phyloP scores from a whole-genome alignment of 306 rosid genomes.

The Gleditsia sinensis region DNA sequence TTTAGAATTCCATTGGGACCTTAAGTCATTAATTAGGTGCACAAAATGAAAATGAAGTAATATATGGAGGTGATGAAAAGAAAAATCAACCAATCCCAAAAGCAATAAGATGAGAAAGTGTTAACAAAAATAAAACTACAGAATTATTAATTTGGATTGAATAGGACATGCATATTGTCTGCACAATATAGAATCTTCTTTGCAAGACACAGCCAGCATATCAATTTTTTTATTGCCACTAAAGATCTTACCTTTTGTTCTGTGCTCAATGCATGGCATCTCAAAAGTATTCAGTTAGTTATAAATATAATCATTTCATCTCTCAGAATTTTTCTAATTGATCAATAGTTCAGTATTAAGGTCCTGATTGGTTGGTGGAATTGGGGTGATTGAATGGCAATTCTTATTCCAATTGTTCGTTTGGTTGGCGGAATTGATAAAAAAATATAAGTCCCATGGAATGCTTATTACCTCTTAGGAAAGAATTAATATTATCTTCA shows the following conservation, averaged over 20 bases:
- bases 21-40: constrained; percentile 12
- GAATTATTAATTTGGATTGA: neutral
- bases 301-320: neutral
- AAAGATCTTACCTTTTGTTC: constrained; percentile 1
- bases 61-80: constrained; percentile 4
- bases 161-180: constrained; percentile 15
- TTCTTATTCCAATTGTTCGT: no score
- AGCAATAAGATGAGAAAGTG: constrained; percentile 5
- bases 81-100: constrained; percentile 30
- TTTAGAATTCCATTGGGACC: neutral
- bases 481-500: no score
- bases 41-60: constrained; percentile 34
- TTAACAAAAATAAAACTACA: neutral
- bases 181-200: constrained; percentile 22
- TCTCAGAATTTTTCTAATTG: neutral
- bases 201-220: neutral
- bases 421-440: no score
- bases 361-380: no score
- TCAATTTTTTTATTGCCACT: neutral
- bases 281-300: neutral
- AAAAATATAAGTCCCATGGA: no score
- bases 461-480: no score
- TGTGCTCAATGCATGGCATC: neutral
- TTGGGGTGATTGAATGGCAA: no score
- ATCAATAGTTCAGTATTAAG: neutral